Evolutionary conservation across 495 filamentous ascomycete genomes (phyloP), one percentile per base, ranked within the genome.

Genomic region (Elasticomyces elasticus): DNA sequence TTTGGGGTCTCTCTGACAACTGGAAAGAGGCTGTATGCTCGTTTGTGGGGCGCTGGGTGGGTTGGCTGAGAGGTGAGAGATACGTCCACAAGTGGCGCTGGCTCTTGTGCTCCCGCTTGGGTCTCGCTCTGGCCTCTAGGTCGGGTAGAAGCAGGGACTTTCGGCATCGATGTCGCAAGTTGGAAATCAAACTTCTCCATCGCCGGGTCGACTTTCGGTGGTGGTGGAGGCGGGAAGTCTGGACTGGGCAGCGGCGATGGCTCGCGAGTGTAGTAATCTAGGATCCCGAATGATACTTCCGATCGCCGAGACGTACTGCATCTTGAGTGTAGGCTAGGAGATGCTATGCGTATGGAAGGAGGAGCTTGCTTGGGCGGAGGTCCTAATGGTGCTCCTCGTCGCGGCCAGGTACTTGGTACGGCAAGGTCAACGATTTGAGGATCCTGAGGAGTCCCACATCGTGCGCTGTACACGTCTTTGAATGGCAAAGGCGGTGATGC

Each of bases 171-270:
- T 2, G 47, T 24, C 1, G 20, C 19, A 2, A 61, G 35, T 20
- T 50, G 37, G 50, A 62, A 62, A 30, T 58, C 59, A 37, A 62
- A 54, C 33, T 62, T 13, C 19, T 62, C 27, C 17, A 58, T 50
- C 0, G 55, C 59, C 19, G 59, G 54, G 20, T 52, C 59, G 17
- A 54, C 12, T n/a, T 51, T 52, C 2, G 53, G 46, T 9, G 28
- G 25, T 17, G 51, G 49, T 22, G 35, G 25, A 3, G 54, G 54
- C 19, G 27, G 45, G 2, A 58, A 27, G 11, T 15, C 26, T 1
- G 59, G 54, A 38, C 50, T 58, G 12, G 24, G 25, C 12, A 44
- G n/a, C 26, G 59, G 55, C 28, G 54, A 58, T 6, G 44, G 35
- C 10, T 53, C 55, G 20, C 49, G 1, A 9, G 40, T 49, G 38